Evolutionary conservation across 2,329 filamentous ascomycete genomes (phyloP), one percentile per base, ranked within the genome.

Genomic region (Exserohilum turcica): DNA sequence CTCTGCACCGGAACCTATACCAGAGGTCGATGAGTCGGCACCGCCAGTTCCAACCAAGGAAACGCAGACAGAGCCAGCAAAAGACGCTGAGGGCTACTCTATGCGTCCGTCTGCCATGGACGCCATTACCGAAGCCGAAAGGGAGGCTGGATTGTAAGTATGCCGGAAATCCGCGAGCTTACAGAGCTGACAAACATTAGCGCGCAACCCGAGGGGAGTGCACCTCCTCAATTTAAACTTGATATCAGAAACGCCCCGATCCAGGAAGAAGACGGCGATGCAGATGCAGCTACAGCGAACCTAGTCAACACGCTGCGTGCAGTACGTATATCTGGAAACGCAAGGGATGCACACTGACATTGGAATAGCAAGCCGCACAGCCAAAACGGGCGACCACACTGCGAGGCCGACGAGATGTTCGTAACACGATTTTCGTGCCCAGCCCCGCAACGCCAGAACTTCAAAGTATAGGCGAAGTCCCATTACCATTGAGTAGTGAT

Each of bases 391-490:
- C 84, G 12, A 88, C 90, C 39, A 97, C 92, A 12, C 80, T 96
- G 13, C 85, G 94, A 62, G 94, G 94, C 45, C 88, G 94, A 56
- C 85, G 94, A 70, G 93, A 97, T 72, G 91, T 95, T 58, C 86
- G 93, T 54, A 96, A 96, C 74, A 97, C 92, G 1, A 87, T 96
- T 48, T 93, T 94, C 68, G 82, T 92, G 59, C 88, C 90, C 6
- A 74, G 68, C 45, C 72, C 70, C 19, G 63, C 67, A 13, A 63
- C 73, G 9, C 72, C 74, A 32, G 75, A 77, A 48, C 54, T 74
- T 40, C 72, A 71, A 45, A 70, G 69, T 59, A 73, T 74, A 55
- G 73, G 67, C 46, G 73, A 67, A 47, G 68, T 59, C 47, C 71
- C 63, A 43, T 64, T 71, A 18, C 49, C 68, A 19, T 65, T 66